Evolutionary conservation across 768 basidiomycete genomes (phyloP), one percentile per base, ranked within the genome.

Genomic region (Nidularia pulvinata): DNA sequence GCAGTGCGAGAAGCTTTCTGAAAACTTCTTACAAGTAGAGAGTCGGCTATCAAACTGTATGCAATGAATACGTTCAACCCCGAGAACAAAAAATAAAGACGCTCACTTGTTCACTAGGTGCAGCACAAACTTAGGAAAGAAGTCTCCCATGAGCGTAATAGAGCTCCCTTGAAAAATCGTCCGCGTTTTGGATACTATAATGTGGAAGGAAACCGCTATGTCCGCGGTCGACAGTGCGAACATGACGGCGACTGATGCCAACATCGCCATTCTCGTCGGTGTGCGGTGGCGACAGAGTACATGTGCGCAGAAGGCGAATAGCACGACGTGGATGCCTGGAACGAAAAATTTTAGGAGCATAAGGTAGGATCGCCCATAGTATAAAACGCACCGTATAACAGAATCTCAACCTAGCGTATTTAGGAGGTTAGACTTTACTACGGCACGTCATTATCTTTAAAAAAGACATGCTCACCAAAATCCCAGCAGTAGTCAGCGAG

Each of bases 271-370:
- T 46, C 10, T 46, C 45, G 9, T 9, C 19, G 11, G 22, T 19
- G 11, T 46, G 11, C 19, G 45, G 22, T 3, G 45, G 22, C 22
- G 10, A 46, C 10, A 9, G 22, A 46, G 45, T 9, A 46, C 45
- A 25, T 13, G 22, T 25, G 22, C 49, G 36, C 66, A 69, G 13
- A 67, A 55, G 46, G 52, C 54, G 59, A 70, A 72, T 6, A 72
- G 57, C 25, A 70, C 57, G 37, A 60, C 51, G 48, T 72, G 62
- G 4, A 69, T 59, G 16, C 71, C 71, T 72, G 45, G n/a, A 14
- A 32, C 33, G 19, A 19, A 19, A 19, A 19, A 19, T n/a, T n/a
- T 39, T 22, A 49, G n/a, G 30, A 22, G 19, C 9, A 16, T 14
- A 25, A 34, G 32, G 16, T 16, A 6, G 1, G 36, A 5, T 30